Evolutionary conservation across 805 yeast genomes (phyloP).

Genomic region (Lipomyces yamadae): DNA sequence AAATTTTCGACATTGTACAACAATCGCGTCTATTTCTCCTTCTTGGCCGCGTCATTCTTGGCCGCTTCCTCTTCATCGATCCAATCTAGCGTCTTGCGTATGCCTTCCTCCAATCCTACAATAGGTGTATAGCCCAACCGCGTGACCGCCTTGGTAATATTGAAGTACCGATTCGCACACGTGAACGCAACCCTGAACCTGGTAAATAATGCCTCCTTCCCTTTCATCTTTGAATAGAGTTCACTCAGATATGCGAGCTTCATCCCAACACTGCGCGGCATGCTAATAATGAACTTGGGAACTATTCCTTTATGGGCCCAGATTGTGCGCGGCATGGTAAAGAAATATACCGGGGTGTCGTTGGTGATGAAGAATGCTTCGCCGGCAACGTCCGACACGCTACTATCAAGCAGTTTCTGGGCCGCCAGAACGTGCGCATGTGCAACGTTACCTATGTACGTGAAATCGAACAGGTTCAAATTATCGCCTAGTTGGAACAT

Average conservation of each 20-base stretch:
- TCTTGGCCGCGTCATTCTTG: conserved; percentile 19
- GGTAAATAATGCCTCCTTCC: conserved; percentile 91
- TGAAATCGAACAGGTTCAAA: conserved; percentile 92
- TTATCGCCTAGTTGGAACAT: conserved; percentile 95
- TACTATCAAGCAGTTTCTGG: conserved; percentile 57
- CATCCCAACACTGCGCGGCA: conserved; percentile 77
- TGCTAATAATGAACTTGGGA: conserved; percentile 68
- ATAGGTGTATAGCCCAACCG: conserved; percentile 79
- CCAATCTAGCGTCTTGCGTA: conserved; percentile 79
- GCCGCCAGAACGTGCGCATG: conserved; percentile 96
- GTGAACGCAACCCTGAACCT: conserved; percentile 93
- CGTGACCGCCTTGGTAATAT: conserved; percentile 82
- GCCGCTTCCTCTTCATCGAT: conserved; percentile 64
- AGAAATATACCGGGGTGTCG: conserved; percentile 92
- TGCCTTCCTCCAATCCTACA: conserved; percentile 79
- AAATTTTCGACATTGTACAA: background rate
- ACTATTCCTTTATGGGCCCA: conserved; percentile 96
- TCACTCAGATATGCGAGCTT: conserved; percentile 81
- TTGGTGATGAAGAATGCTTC: conserved; percentile 89
- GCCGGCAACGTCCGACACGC: conserved; percentile 66
- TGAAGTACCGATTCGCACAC: conserved; percentile 92
- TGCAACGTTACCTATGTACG: conserved; percentile 98
- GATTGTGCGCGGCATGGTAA: conserved; percentile 95
- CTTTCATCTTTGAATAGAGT: conserved; percentile 66
- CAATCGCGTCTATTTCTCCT: conserved; percentile 14